A percentile compares a stretch with the other conserved stretches of the same genome.
These are phyloP conservation scores for Alternaria novae-zelandiae DNA, from an alignment of 2,329 filamentous ascomycete genomes.

Conservation along the genomic window DNA sequence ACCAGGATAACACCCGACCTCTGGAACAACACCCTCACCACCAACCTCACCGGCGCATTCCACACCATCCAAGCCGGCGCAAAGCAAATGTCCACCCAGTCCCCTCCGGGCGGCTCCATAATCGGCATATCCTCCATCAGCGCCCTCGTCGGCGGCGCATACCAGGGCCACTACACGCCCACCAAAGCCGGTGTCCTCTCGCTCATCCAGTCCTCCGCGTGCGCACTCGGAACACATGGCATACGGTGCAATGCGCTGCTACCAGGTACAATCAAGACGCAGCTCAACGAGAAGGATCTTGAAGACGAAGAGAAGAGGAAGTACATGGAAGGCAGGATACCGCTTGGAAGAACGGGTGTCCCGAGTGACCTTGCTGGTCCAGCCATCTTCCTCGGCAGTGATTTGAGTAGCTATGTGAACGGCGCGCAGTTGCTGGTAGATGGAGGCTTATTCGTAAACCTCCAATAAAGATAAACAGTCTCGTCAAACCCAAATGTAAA, in stretches of 20 bases:
- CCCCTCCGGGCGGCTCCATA: conserved; percentile 74
- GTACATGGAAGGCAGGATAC: conserved; percentile 84
- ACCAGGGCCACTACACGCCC: conserved; percentile 82
- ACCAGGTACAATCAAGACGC: conserved; percentile 82
- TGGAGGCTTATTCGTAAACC: conserved; percentile 86
- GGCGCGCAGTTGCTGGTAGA: conserved; percentile 86
- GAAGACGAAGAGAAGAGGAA: conserved; percentile 71
- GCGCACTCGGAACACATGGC: conserved; percentile 75
- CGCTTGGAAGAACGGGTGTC: conserved; percentile 60
- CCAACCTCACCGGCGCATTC: conserved; percentile 89
- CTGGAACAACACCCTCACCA: conserved; percentile 73
- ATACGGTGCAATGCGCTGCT: conserved; percentile 85
- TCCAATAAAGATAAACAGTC: conserved; percentile 47
- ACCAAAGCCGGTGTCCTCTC: conserved; percentile 84
- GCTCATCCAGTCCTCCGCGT: conserved; percentile 83
- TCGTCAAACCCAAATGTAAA: neutral
- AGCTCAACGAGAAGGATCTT: conserved; percentile 83
- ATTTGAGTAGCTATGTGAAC: conserved; percentile 65
- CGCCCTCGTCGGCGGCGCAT: conserved; percentile 77
- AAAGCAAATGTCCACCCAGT: conserved; percentile 74
- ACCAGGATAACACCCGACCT: conserved; percentile 70
- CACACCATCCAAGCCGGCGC: conserved; percentile 86
- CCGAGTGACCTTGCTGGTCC: conserved; percentile 79
- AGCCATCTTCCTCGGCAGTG: conserved; percentile 82
- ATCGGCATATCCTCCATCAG: conserved; percentile 77